These are phyloP conservation scores for Sporisorium exsertum DNA, from an alignment of 1,284 basidiomycete species.

Conservation along the genomic window DNA sequence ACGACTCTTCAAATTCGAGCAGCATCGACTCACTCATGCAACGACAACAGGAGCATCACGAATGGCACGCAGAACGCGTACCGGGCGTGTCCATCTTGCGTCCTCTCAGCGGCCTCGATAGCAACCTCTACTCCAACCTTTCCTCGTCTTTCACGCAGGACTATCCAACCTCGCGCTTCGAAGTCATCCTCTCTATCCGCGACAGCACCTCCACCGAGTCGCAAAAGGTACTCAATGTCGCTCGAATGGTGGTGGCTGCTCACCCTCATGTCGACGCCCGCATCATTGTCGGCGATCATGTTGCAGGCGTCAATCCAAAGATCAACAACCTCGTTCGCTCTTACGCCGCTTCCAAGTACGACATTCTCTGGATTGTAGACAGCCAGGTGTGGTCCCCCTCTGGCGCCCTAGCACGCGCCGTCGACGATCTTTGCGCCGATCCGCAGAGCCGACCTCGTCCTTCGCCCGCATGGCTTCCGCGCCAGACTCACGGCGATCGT, in stretches of 20 bases:
- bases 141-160: slow-evolving; percentile 64
- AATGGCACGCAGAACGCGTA: slow-evolving; percentile 73
- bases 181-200: slow-evolving; percentile 64
- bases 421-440: slow-evolving; percentile 84
- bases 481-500: slow-evolving; percentile 45
- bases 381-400: slow-evolving; percentile 86
- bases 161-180: slow-evolving; percentile 60
- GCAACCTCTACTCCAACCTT: slow-evolving; percentile 64
- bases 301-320: slow-evolving; percentile 92
- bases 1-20: slow-evolving; percentile 76
- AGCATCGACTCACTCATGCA: slow-evolving; percentile 61
- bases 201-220: slow-evolving; percentile 39
- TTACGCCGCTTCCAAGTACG: slow-evolving; percentile 81
- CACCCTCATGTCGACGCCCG: slow-evolving; percentile 58
- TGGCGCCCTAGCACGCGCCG: slow-evolving; percentile 85
- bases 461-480: slow-evolving; percentile 50
- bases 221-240: slow-evolving; percentile 62
- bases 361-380: slow-evolving; percentile 96
- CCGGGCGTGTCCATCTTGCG: slow-evolving; percentile 65
- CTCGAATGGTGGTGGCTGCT: slow-evolving; percentile 51
- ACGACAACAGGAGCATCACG: slow-evolving; percentile 78
- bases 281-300: slow-evolving; percentile 69
- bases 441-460: slow-evolving; percentile 70
- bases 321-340: slow-evolving; percentile 93
- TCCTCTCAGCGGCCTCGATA: slow-evolving; percentile 65